Conservation (phyloP, 176 grass and related monocot genomes). For the Bolboschoenus planiculmis region DNA sequence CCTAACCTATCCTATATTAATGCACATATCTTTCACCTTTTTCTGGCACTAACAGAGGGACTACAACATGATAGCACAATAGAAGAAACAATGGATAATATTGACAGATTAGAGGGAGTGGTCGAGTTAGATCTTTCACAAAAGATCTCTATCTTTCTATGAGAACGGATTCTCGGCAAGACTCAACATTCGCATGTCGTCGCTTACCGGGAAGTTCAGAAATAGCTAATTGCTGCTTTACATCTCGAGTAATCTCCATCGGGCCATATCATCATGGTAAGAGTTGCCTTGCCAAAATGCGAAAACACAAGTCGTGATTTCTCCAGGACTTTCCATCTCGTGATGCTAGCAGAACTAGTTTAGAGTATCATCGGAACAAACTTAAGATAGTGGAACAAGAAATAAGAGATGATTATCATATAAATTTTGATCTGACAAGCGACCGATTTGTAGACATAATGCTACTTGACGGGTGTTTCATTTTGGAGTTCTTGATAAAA, state of each 20-base stretch:
- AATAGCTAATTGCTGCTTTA: neutral
- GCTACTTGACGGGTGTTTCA: neutral
- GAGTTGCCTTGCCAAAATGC: neutral
- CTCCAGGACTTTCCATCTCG: neutral
- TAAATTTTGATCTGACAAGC: neutral
- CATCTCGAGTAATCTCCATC: neutral
- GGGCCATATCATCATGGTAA: neutral
- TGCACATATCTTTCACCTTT: too few species aligned
- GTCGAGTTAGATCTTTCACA: neutral
- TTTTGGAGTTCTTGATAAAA: neutral
- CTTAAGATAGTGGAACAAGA: neutral
- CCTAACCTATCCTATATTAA: too few species aligned
- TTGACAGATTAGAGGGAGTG: neutral
- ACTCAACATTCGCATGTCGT: neutral
- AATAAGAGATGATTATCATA: neutral
- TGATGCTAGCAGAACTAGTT: neutral
- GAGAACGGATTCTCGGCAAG: neutral
- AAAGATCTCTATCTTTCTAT: neutral
- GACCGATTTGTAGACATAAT: neutral
- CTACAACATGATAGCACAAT: neutral
- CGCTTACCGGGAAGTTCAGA: neutral
- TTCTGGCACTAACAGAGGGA: neutral
- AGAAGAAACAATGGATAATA: neutral
- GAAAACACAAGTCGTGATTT: neutral
- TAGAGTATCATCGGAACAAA: neutral